A percentile compares a stretch with the other conserved stretches of the same genome.
phyloP scores from a whole-genome alignment of 805 yeast species.

The Schwanniomyces sp. region DNA sequence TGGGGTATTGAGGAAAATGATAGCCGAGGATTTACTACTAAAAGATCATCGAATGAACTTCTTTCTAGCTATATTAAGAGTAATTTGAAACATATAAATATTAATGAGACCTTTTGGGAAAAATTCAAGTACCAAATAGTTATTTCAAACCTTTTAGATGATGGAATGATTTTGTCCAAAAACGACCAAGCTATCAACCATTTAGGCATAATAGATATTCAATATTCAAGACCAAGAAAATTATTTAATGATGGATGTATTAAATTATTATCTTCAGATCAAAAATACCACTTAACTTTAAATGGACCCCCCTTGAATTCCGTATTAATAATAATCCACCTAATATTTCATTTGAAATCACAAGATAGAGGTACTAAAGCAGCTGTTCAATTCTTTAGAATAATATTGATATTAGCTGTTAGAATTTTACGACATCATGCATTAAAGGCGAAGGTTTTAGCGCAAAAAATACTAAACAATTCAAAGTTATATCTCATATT shows the following conservation, averaged over 20 bases:
- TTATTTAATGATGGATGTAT: constrained; percentile 6
- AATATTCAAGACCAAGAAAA: constrained; percentile 3
- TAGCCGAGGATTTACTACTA: constrained; percentile 2
- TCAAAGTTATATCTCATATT: constrained; percentile 28
- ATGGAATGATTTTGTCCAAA: constrained; percentile 41
- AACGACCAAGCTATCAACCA: constrained; percentile 34
- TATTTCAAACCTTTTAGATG: constrained; percentile 38
- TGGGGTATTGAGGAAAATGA: constrained; percentile 36
- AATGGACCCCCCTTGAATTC: constrained; percentile 7
- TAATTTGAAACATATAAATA: constrained; percentile 23
- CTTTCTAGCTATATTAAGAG: constrained; percentile 22
- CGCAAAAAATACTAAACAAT: constrained; percentile 19
- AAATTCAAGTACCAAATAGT: constrained; percentile 41
- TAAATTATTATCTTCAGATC: constrained; percentile 4
- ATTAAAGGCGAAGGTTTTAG: constrained; percentile 19
- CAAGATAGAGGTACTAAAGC: constrained; percentile 6
- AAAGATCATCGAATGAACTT: constrained; percentile 15
- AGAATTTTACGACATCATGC: constrained; percentile 26
- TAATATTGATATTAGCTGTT: constrained; percentile 27
- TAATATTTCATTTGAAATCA: constrained; percentile 30
- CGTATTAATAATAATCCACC: constrained; percentile 19
- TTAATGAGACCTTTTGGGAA: constrained; percentile 31
- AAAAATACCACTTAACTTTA: constrained; percentile 5
- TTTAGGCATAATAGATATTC: constrained; percentile 3
- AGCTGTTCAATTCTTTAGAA: constrained; percentile 26